Evolutionary conservation across 2,329 filamentous ascomycete species (phyloP), one percentile per base, ranked within the genome.

Genomic region (Epichloe uncinata): DNA sequence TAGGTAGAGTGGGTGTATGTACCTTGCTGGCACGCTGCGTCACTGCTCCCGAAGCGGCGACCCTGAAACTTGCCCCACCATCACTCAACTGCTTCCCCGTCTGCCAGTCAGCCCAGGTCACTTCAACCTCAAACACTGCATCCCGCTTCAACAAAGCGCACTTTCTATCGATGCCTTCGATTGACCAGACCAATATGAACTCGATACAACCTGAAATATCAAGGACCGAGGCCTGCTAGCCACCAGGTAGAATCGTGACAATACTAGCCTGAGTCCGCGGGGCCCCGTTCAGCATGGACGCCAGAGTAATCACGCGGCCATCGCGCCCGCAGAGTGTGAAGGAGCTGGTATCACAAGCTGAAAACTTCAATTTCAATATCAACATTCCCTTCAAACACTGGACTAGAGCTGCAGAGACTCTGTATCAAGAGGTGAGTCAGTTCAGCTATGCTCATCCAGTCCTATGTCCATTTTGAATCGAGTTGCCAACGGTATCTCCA

Each of bases 341-440:
- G 60, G 85, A 94, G 61, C 84, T 97, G 53, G 79, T 83, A 11
- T 73, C 77, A 33, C 81, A 83, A 57, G 93, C 91, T 3, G 75
- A 82, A 55, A 79, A 84, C 55, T 96, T 93, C 63, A 80, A 85
- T 51, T 97, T 90, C 70, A 87, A 89, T 63, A 75, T 77, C 2
- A 75, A 77, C 34, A 84, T 95, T 48, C 78, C 84, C 3, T 74
- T 97, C 50, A 84, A 83, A 56, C 82, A 85, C 64, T 95, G 89
- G 86, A 71, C 89, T 30, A 79, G 88, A 36, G 86, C 89, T 2
- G 87, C 88, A 5, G 81, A 85, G 53, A 86, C 84, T 5, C 71
- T 96, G 48, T 75, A 85, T 53, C 84, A 87, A 66, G 86, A 95
- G 78, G 89, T 94, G 58, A 47, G 74, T 64, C n/a, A 22, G 9